Conservation (phyloP, 768 basidiomycete species). For the Dioszegia crocea region DNA sequence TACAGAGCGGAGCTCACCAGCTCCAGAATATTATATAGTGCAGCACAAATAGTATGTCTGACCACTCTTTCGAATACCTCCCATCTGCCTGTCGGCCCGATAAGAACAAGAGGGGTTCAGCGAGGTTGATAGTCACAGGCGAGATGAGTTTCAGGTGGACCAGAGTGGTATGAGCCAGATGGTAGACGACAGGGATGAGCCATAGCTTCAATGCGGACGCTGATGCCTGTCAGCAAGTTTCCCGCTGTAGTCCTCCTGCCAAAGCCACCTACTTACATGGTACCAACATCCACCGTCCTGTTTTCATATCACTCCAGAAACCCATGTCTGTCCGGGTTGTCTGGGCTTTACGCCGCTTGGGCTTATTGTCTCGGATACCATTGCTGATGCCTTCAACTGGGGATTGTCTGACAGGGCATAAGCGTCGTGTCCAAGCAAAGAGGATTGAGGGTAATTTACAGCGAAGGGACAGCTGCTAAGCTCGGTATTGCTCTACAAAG, state of each 20-base stretch:
- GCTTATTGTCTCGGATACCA: not conserved
- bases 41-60: constrained; percentile 71
- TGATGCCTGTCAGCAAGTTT: not conserved
- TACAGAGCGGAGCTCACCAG: constrained; percentile 62
- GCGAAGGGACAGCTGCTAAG: too few species aligned
- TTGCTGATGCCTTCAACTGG: not conserved
- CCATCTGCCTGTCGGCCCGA: constrained; percentile 23
- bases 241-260: too few species aligned
- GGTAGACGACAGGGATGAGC: constrained; percentile 32
- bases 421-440: too few species aligned
- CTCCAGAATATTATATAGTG: constrained; percentile 59
- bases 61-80: constrained; percentile 63
- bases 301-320: constrained; percentile 55
- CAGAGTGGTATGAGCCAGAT: constrained; percentile 29
- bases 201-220: constrained; percentile 15
- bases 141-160: constrained; percentile 53
- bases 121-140: constrained; percentile 63
- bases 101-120: constrained; percentile 66
- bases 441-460: too few species aligned
- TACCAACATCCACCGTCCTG: constrained; percentile 47
- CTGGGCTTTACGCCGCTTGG: constrained; percentile 15
- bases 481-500: too few species aligned
- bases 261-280: not conserved
- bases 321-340: constrained; percentile 31
- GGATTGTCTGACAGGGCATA: too few species aligned